A percentile compares a stretch with the other conserved stretches of the same genome.
phyloP scores from a whole-genome alignment of 2,329 filamentous ascomycete genomes.

The Sclerotiophoma versabilis region DNA sequence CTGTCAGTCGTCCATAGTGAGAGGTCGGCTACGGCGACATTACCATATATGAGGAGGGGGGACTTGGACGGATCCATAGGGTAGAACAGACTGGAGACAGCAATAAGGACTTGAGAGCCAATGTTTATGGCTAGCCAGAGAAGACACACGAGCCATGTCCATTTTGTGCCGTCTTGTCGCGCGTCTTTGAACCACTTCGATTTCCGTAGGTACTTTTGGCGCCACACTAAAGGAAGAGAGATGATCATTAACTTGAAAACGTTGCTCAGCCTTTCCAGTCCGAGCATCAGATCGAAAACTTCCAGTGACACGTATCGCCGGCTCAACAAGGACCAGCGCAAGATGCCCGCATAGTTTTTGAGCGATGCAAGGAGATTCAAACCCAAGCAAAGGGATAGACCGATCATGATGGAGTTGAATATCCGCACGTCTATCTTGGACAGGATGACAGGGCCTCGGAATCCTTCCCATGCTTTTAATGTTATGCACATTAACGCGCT shows the following conservation, averaged over 20 bases:
- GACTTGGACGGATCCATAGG: slow-evolving; percentile 40
- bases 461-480: slow-evolving; percentile 43
- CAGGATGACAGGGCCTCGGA: slow-evolving; percentile 29
- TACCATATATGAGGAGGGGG: slow-evolving; percentile 38
- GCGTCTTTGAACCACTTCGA: slow-evolving; percentile 41
- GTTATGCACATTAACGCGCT: slow-evolving; percentile 38
- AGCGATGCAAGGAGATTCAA: slow-evolving; percentile 44
- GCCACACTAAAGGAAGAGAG: slow-evolving; percentile 38
- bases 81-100: slow-evolving; percentile 44
- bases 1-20: slow-evolving; percentile 22
- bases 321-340: slow-evolving; percentile 46
- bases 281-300: slow-evolving; percentile 45
- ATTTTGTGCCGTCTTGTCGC: slow-evolving; percentile 38
- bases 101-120: slow-evolving; percentile 44
- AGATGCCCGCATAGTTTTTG: slow-evolving; percentile 43
- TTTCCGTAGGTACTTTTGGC: slow-evolving; percentile 31
- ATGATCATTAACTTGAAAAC: slow-evolving; percentile 46
- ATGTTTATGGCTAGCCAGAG: slow-evolving; percentile 45
- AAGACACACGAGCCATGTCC: slow-evolving; percentile 45
- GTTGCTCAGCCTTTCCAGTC: slow-evolving; percentile 40
- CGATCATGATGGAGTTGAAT: slow-evolving; percentile 46
- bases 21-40: slow-evolving; percentile 38
- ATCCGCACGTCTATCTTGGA: slow-evolving; percentile 36
- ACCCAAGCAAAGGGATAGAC: slow-evolving; percentile 44
- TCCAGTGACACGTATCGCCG: slow-evolving; percentile 43